Evolutionary conservation across 2,329 filamentous ascomycete genomes (phyloP).

Genomic region (Colletotrichum sp.): DNA sequence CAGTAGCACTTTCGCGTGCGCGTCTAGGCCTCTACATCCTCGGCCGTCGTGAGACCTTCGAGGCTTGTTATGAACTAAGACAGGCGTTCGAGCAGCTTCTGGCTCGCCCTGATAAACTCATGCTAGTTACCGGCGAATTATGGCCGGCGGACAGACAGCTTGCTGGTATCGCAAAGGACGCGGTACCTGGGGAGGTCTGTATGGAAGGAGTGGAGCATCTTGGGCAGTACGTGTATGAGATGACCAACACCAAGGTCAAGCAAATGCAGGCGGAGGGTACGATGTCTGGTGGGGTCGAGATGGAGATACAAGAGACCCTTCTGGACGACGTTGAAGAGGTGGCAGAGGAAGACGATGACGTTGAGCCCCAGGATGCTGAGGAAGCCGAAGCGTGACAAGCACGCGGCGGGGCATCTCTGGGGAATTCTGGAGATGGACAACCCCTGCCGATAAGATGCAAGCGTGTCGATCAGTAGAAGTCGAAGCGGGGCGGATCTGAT

Average conservation of each 20-base stretch:
- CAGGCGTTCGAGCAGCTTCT: conserved; percentile 84
- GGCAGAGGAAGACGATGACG: conserved; percentile 24
- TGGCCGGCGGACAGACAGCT: conserved; percentile 70
- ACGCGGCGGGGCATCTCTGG: background rate
- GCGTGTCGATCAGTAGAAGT: background rate
- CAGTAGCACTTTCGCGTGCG: conserved; percentile 91
- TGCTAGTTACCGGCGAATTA: conserved; percentile 84
- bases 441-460: background rate
- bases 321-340: conserved; percentile 29
- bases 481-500: background rate
- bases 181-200: conserved; percentile 62
- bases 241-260: conserved; percentile 73
- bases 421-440: background rate
- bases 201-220: conserved; percentile 96
- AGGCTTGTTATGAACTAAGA: conserved; percentile 84
- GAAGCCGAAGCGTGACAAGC: conserved; percentile 30
- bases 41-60: conserved; percentile 86
- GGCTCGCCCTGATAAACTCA: conserved; percentile 79
- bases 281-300: conserved; percentile 26
- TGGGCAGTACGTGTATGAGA: conserved; percentile 95
- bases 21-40: conserved; percentile 91
- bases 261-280: conserved; percentile 49
- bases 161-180: conserved; percentile 49
- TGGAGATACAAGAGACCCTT: conserved; percentile 25
- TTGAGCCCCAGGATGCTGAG: conserved; percentile 29